These are phyloP conservation scores for Exobasidium rhododendri DNA, from an alignment of 1,284 basidiomycete species.

Conservation along the genomic window DNA sequence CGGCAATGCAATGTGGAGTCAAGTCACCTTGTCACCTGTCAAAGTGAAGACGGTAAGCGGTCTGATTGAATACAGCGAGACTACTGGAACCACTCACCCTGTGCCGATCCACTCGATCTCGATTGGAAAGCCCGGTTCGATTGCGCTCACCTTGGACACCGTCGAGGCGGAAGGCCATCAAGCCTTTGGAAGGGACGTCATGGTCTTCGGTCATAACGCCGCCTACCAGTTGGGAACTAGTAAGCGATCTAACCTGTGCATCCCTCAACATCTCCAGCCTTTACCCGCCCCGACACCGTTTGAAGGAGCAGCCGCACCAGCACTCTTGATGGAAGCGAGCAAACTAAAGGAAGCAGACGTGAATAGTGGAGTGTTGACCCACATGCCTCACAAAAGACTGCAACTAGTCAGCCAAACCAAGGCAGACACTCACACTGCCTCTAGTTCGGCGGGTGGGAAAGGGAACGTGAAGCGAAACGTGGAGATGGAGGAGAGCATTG, in stretches of 20 bases:
- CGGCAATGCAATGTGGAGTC: constrained; percentile 76
- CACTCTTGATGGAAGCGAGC: constrained; percentile 3
- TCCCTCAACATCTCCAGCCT: constrained; percentile 63
- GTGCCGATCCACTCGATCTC: constrained; percentile 70
- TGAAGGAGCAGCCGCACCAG: constrained; percentile 1
- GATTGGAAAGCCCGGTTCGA: constrained; percentile 67
- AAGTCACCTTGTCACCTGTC: constrained; percentile 68
- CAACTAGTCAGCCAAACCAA: constrained; percentile 40
- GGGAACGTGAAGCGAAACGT: constrained; percentile 28
- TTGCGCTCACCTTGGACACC: constrained; percentile 47
- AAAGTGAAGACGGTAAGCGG: constrained; percentile 79
- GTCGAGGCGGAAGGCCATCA: constrained; percentile 36
- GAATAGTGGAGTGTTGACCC: constrained; percentile 40
- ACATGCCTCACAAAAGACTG: constrained; percentile 48
- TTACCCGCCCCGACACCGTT: constrained; percentile 53
- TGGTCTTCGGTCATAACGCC: constrained; percentile 58
- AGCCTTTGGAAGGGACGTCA: constrained; percentile 60
- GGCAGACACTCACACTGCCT: constrained; percentile 23
- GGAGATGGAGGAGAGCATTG: constrained; percentile 36
- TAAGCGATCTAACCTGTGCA: constrained; percentile 69
- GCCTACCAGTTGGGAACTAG: constrained; percentile 66
- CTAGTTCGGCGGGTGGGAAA: not conserved
- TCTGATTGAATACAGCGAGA: constrained; percentile 59
- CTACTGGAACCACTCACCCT: constrained; percentile 65
- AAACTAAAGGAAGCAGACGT: constrained; percentile 38